Conservation (phyloP, 805 yeast genomes). For the Ogataea methanolica region DNA sequence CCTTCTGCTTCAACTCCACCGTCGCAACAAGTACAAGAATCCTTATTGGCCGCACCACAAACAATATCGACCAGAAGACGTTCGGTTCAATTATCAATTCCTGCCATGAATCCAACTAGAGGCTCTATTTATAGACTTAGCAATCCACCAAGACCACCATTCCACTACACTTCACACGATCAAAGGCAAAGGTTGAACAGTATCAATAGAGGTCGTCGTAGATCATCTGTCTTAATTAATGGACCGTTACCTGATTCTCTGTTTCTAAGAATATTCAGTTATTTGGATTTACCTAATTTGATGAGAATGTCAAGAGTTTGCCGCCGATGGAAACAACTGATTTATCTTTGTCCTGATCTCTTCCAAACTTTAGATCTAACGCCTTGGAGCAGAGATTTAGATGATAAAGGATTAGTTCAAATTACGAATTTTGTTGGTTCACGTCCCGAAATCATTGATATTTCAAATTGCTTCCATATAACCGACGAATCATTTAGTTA, state of each 20-base stretch:
- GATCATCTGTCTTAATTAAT: constrained; percentile 52
- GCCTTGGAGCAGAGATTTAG: constrained; percentile 56
- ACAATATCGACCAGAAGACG: background rate
- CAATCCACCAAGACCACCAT: constrained; percentile 23
- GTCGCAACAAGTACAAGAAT: background rate
- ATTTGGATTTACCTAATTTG: constrained; percentile 50
- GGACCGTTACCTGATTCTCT: constrained; percentile 62
- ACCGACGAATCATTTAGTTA: constrained; percentile 73
- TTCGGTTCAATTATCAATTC: constrained; percentile 15
- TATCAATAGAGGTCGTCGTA: constrained; percentile 39
- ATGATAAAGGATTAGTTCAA: constrained; percentile 51
- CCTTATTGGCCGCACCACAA: background rate
- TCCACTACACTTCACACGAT: constrained; percentile 52
- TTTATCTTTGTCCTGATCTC: constrained; percentile 52
- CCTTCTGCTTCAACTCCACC: background rate
- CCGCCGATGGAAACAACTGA: constrained; percentile 63
- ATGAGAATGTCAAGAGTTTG: constrained; percentile 58
- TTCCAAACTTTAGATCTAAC: constrained; percentile 50
- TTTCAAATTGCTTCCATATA: constrained; percentile 72
- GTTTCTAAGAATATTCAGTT: constrained; percentile 48
- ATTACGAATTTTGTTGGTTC: constrained; percentile 70
- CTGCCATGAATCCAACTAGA: constrained; percentile 22
- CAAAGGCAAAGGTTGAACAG: constrained; percentile 47
- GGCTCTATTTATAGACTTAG: constrained; percentile 26
- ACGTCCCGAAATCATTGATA: constrained; percentile 54